Conservation (phyloP, 2,329 filamentous ascomycete species). For the Microdochium paspali region DNA sequence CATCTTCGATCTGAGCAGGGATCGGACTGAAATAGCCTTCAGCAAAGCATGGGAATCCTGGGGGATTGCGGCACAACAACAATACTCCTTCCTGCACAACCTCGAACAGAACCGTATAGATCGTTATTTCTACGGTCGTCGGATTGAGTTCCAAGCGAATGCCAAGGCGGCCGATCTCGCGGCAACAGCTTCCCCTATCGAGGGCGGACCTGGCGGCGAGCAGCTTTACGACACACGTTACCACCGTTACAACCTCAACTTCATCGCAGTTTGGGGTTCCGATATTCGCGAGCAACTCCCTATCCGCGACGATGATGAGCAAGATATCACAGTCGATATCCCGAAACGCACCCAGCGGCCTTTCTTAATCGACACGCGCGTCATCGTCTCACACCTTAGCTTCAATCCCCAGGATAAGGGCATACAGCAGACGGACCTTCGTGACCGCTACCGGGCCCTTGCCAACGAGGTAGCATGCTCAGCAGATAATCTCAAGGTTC, state of each 20-base stretch:
- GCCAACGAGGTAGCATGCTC: constrained; percentile 41
- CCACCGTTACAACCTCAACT: constrained; percentile 41
- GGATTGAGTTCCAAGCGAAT: constrained; percentile 13
- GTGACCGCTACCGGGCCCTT: constrained; percentile 42
- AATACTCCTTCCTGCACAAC: constrained; percentile 39
- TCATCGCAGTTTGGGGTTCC: constrained; percentile 41
- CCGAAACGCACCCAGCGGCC: constrained; percentile 27
- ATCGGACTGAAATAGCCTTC: constrained; percentile 20
- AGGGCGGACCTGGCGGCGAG: constrained; percentile 12
- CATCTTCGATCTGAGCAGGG: constrained; percentile 28
- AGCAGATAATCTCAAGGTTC: constrained; percentile 11
- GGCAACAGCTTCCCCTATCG: not conserved
- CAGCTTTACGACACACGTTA: constrained; percentile 37
- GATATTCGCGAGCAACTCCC: constrained; percentile 39
- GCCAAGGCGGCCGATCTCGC: constrained; percentile 3
- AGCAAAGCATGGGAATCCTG: constrained; percentile 36
- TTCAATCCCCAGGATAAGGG: constrained; percentile 30
- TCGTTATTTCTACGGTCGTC: constrained; percentile 34
- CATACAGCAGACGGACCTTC: constrained; percentile 41
- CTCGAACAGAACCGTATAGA: constrained; percentile 33
- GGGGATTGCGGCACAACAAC: constrained; percentile 38
- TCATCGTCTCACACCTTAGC: constrained; percentile 43
- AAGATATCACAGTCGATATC: constrained; percentile 30
- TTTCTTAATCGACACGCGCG: constrained; percentile 42
- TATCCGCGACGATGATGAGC: constrained; percentile 32